phyloP scores from a whole-genome alignment of 345 rosid genomes.

The Ceriops decandra region DNA sequence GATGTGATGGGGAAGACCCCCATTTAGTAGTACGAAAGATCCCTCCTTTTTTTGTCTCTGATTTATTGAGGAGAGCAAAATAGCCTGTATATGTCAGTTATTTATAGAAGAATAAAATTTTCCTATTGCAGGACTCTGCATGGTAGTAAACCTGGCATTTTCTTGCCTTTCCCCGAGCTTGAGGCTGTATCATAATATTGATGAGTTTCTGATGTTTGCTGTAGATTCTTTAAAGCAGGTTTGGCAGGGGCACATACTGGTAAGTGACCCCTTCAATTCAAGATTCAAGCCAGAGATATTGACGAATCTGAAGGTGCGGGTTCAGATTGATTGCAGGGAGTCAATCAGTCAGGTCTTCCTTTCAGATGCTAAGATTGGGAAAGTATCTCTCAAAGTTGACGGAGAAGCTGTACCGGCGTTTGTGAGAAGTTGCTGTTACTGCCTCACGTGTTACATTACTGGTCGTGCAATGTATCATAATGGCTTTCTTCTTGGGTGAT shows the following conservation, averaged over 20 bases:
- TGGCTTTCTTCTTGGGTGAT: too few species aligned
- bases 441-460: too few species aligned
- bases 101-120: constrained; percentile 17
- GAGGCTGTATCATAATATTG: neutral
- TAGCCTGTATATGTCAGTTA: constrained; percentile 38
- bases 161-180: neutral
- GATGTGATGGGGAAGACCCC: constrained; percentile 13
- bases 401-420: too few species aligned
- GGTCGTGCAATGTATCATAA: too few species aligned
- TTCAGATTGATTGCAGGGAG: too few species aligned
- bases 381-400: too few species aligned
- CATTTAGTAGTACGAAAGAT: constrained; percentile 21
- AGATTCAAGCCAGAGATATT: neutral
- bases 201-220: neutral
- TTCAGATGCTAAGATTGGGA: too few species aligned
- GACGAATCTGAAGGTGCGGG: neutral
- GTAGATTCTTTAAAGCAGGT: neutral
- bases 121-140: neutral
- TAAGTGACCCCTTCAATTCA: neutral
- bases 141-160: neutral
- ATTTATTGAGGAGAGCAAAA: constrained; percentile 29
- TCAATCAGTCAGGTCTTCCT: too few species aligned
- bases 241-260: neutral
- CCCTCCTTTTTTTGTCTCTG: constrained; percentile 18
- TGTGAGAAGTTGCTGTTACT: too few species aligned